A percentile compares a stretch with the other conserved stretches of the same genome.
These are phyloP conservation scores for Coniella vitis DNA, from an alignment of 2,329 filamentous ascomycete species.

Conservation along the genomic window DNA sequence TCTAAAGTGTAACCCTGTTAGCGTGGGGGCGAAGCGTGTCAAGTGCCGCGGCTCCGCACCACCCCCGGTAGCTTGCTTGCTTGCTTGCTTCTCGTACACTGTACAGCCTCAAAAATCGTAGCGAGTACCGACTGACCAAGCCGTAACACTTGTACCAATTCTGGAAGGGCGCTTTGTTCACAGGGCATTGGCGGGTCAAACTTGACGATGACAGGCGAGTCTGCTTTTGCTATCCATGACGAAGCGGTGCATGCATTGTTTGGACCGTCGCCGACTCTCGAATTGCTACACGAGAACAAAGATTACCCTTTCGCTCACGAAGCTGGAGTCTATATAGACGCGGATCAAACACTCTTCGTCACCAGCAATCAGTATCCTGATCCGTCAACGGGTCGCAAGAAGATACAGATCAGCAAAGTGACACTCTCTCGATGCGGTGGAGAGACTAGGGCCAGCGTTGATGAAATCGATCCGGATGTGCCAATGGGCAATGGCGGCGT, in stretches of 20 bases:
- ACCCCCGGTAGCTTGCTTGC: too few relatives aligned
- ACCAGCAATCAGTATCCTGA: conserved; percentile 28
- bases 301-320: conserved; percentile 43
- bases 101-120: too few relatives aligned
- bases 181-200: too few relatives aligned
- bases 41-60: too few relatives aligned
- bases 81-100: too few relatives aligned
- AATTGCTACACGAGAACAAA: conserved; percentile 31
- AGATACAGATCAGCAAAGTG: conserved; percentile 26
- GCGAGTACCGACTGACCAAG: too few relatives aligned
- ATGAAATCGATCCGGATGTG: conserved; percentile 29
- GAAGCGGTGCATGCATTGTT: conserved; percentile 21
- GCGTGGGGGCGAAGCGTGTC: too few relatives aligned
- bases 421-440: conserved; percentile 13
- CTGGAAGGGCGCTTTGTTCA: too few relatives aligned
- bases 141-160: too few relatives aligned
- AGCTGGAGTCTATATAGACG: conserved; percentile 22
- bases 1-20: too few relatives aligned
- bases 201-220: not conserved
- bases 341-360: conserved; percentile 19
- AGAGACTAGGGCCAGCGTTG: conserved; percentile 14
- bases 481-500: conserved; percentile 43
- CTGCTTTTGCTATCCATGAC: conserved; percentile 7
- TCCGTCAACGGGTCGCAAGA: conserved; percentile 17
- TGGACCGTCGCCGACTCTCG: conserved; percentile 28